phyloP scores from a whole-genome alignment of 129 eudicot species.

The Helianthus annuus region HanXRQr2.0-SUNRISE NC_035438.2:15654553-15655052 shows the following conservation, averaged over 20 bases:
- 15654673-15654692: conserved; percentile 76
- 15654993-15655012: conserved; percentile 71
- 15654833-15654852: conserved; percentile 84
- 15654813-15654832: conserved; percentile 83
- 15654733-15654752: conserved; percentile 77
- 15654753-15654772: conserved; percentile 79
- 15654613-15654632: conserved; percentile 59
- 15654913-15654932: conserved; percentile 92
- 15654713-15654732: conserved; percentile 78
- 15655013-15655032: conserved; percentile 74
- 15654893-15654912: conserved; percentile 76
- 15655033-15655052: conserved; percentile 77
- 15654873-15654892: conserved; percentile 60
- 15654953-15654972: conserved; percentile 78
- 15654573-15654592: conserved; percentile 77
- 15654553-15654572: conserved; percentile 76
- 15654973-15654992: conserved; percentile 87
- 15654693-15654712: conserved; percentile 87
- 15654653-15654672: conserved; percentile 80
- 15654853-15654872: conserved; percentile 68
- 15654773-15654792: conserved; percentile 70
- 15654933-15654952: conserved; percentile 69
- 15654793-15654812: conserved; percentile 78
- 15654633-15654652: conserved; percentile 66
- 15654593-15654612: conserved; percentile 70